Conservation (phyloP, 306 rosid genomes). For the Sechiopsis laciniata region DNA sequence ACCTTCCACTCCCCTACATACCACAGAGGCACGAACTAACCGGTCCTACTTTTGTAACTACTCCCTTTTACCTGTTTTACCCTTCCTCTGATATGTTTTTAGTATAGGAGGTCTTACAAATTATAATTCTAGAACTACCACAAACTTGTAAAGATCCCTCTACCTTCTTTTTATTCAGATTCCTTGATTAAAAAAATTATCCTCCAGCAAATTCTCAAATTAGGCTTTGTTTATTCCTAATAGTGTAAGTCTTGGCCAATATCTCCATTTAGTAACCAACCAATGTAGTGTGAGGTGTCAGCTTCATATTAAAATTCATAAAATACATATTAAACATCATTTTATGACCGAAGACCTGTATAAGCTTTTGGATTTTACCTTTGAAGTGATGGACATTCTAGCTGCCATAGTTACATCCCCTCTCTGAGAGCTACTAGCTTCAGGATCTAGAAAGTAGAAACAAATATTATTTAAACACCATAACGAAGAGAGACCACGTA, state of each 20-base stretch:
- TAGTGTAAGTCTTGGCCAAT: not conserved
- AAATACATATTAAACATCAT: constrained; percentile 5
- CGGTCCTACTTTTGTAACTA: too few species aligned
- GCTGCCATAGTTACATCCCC: constrained; percentile 68
- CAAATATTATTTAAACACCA: constrained; percentile 20
- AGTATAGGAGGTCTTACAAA: too few species aligned
- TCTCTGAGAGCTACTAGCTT: constrained; percentile 42
- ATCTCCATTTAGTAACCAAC: not conserved
- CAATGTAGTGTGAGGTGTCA: not conserved
- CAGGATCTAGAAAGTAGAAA: constrained; percentile 51
- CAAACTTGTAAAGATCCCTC: constrained; percentile 3
- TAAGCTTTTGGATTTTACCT: constrained; percentile 37
- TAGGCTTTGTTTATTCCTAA: constrained; percentile 13
- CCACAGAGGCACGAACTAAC: too few species aligned
- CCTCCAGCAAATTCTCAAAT: not conserved
- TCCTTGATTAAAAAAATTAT: not conserved
- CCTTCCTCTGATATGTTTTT: too few species aligned
- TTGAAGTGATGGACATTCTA: constrained; percentile 72
- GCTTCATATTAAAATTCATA: not conserved
- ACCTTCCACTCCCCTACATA: too few species aligned
- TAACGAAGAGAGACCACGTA: constrained; percentile 6
- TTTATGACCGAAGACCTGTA: not conserved
- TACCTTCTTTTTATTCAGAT: not conserved
- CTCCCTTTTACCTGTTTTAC: too few species aligned
- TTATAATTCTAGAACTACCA: not conserved